Evolutionary conservation across 2,329 filamentous ascomycete genomes (phyloP).

Genomic region (Colletotrichum lentis): DNA sequence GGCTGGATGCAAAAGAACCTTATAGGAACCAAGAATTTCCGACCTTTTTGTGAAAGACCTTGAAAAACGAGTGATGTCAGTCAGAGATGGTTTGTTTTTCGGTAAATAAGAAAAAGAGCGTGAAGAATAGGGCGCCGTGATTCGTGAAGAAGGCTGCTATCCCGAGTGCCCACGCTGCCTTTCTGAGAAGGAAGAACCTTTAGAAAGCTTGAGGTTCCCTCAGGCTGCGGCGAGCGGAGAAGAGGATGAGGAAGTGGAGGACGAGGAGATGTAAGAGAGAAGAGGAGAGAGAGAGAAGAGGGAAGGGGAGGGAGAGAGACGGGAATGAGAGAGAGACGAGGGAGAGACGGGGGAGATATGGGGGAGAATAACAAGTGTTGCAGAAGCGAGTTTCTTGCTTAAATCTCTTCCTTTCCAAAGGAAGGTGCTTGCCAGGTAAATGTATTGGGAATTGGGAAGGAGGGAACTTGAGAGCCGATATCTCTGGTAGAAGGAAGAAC

Average conservation of each 20-base stretch:
- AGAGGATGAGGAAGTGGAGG: not conserved
- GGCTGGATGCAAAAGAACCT: no score
- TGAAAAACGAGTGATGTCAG: not conserved
- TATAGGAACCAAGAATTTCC: not conserved
- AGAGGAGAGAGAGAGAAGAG: no score
- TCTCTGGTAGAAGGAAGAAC: not conserved
- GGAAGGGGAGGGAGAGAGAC: no score
- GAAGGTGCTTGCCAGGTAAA: not conserved
- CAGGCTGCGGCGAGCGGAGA: not conserved
- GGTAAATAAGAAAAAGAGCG: not conserved
- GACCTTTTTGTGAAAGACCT: no score
- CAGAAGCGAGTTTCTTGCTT: not conserved
- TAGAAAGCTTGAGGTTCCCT: not conserved
- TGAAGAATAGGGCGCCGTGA: no score
- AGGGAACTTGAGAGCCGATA: not conserved
- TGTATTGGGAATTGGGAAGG: not conserved
- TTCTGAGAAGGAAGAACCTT: not conserved
- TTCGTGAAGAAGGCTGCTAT: not conserved
- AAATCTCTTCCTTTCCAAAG: not conserved
- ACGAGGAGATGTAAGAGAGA: not conserved
- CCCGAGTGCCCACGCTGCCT: not conserved
- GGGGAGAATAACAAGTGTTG: no score
- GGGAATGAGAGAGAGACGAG: no score
- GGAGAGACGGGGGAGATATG: no score
- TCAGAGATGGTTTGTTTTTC: not conserved